Evolutionary conservation across 2,329 filamentous ascomycete species (phyloP).

Genomic region (Trichoderma semiorbis): DNA sequence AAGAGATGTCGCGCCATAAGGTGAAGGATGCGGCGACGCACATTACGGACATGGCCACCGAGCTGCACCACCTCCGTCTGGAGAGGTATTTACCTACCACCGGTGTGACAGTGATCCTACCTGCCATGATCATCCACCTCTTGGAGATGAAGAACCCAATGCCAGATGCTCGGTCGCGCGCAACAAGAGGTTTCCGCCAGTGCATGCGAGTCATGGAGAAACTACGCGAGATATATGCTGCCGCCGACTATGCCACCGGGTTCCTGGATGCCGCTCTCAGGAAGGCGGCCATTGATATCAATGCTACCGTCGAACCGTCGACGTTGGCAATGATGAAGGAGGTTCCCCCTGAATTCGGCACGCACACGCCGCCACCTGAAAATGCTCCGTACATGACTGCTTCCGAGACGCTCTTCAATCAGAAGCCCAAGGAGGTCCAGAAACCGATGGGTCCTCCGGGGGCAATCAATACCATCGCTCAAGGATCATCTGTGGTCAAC

Average conservation of each 20-base stretch:
- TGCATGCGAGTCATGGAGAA: slow-evolving; percentile 91
- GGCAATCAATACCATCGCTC: slow-evolving; percentile 36
- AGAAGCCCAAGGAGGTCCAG: slow-evolving; percentile 30
- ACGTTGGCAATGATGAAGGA: slow-evolving; percentile 36
- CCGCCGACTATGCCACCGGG: slow-evolving; percentile 92
- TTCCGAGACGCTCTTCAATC: slow-evolving; percentile 38
- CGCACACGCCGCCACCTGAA: slow-evolving; percentile 54
- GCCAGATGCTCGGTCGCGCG: slow-evolving; percentile 65
- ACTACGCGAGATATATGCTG: slow-evolving; percentile 83
- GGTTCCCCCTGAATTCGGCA: slow-evolving; percentile 37
- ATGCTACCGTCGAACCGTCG: slow-evolving; percentile 34
- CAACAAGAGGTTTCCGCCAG: slow-evolving; percentile 77
- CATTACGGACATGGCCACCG: slow-evolving; percentile 79
- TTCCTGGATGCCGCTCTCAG: slow-evolving; percentile 91
- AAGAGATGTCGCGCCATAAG: slow-evolving; percentile 77
- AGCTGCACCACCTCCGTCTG: slow-evolving; percentile 68
- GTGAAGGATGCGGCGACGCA: slow-evolving; percentile 80
- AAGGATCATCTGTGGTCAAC: slow-evolving; percentile 33
- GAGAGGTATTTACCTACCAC: slow-evolving; percentile 83
- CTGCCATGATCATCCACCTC: slow-evolving; percentile 90
- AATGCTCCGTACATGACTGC: slow-evolving; percentile 43
- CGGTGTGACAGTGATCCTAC: slow-evolving; percentile 84
- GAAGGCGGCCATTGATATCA: slow-evolving; percentile 76
- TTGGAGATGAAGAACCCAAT: slow-evolving; percentile 86
- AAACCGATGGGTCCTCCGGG: slow-evolving; percentile 38